phyloP scores from a whole-genome alignment of 257 asterid species.

The Capsicum pubescens region DNA sequence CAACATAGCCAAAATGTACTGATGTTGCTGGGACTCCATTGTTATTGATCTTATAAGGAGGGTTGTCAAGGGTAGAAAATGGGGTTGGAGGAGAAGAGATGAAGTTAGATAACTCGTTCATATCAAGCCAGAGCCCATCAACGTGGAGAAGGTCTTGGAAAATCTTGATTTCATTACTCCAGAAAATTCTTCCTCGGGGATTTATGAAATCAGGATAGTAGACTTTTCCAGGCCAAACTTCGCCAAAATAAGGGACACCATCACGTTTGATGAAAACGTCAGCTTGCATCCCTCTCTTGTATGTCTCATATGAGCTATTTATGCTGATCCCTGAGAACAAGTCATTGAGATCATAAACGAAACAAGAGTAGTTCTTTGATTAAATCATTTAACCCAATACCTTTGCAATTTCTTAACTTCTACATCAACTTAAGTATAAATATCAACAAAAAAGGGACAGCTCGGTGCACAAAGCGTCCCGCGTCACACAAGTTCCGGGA shows the following conservation, averaged over 20 bases:
- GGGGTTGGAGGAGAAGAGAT: constrained; percentile 63
- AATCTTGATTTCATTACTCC: constrained; percentile 72
- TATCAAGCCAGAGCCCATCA: constrained; percentile 94
- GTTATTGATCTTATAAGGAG: constrained; percentile 89
- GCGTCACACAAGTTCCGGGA: too few species aligned
- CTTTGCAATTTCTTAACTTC: background rate
- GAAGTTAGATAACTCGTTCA: constrained; percentile 90
- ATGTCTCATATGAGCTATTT: constrained; percentile 66
- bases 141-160: constrained; percentile 60
- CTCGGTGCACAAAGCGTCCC: background rate
- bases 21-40: constrained; percentile 74
- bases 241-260: constrained; percentile 68
- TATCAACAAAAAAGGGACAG: background rate
- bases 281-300: constrained; percentile 68
- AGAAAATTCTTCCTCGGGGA: constrained; percentile 53
- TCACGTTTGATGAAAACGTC: constrained; percentile 76
- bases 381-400: background rate
- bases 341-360: background rate
- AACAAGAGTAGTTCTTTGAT: background rate
- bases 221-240: constrained; percentile 91
- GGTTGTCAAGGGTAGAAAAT: constrained; percentile 66
- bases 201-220: constrained; percentile 85
- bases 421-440: background rate
- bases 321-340: constrained; percentile 60
- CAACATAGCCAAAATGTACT: constrained; percentile 62